Conservation (phyloP, 768 basidiomycete species). For the Lentinula detonsa region DNA sequence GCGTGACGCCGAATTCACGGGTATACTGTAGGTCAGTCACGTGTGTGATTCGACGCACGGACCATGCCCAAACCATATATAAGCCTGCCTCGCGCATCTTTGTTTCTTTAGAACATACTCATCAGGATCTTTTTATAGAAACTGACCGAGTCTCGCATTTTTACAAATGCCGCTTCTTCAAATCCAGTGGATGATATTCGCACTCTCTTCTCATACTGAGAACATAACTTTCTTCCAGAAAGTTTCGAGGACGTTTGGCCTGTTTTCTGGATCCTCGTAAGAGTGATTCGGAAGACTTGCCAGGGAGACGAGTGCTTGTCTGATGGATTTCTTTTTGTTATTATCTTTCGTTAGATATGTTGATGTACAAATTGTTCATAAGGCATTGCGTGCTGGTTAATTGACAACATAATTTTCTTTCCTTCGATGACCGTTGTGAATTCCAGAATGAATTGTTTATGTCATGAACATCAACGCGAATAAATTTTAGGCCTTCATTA, state of each 20-base stretch:
- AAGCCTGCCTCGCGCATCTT: not conserved
- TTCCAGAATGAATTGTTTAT: no score
- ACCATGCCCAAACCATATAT: not conserved
- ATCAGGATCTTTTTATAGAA: conserved; percentile 80
- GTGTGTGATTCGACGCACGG: not conserved
- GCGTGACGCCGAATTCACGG: no score
- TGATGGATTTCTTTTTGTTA: conserved; percentile 48
- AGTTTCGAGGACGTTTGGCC: conserved; percentile 65
- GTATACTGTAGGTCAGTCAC: no score
- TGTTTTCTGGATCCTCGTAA: conserved; percentile 19
- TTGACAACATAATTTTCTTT: no score
- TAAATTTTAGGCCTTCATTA: no score
- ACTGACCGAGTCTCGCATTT: conserved; percentile 79
- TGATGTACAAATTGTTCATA: no score
- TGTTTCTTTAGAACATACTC: conserved; percentile 64
- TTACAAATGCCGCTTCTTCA: conserved; percentile 70
- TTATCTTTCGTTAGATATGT: no score
- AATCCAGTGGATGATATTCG: conserved; percentile 65
- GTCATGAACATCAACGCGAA: no score
- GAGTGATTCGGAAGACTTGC: conserved; percentile 25
- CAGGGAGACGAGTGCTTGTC: conserved; percentile 59
- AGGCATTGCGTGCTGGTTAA: no score
- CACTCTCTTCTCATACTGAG: conserved; percentile 65
- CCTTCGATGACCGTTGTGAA: no score
- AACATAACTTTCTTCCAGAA: conserved; percentile 38